Evolutionary conservation across 768 basidiomycete species (phyloP).

Genomic region (Amanita pseudoporphyria): DNA sequence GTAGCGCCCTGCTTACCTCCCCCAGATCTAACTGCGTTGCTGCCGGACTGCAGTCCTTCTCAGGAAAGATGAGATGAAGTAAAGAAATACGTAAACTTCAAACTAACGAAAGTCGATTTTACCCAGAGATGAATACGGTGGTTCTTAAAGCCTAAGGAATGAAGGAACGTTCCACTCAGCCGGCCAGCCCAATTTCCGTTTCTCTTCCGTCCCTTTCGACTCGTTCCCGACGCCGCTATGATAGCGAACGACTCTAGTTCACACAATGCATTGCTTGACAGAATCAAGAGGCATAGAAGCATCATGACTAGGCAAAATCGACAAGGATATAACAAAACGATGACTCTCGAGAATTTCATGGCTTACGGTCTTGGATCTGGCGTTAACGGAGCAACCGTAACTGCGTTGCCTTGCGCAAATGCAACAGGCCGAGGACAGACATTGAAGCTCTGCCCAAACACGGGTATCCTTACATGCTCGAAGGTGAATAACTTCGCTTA

Average conservation of each 20-base stretch:
- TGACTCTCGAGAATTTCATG: slow-evolving; percentile 18
- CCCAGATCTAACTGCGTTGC: not conserved
- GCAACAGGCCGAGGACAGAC: slow-evolving; percentile 4
- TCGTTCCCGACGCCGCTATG: not conserved
- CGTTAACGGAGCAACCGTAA: slow-evolving; percentile 12
- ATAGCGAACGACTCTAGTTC: not conserved
- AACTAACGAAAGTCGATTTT: not conserved
- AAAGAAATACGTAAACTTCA: not conserved
- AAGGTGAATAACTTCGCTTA: slow-evolving; percentile 13
- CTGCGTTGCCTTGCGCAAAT: slow-evolving; percentile 16
- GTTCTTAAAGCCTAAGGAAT: slow-evolving; percentile 1
- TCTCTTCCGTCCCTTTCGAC: not conserved
- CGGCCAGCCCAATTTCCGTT: not conserved
- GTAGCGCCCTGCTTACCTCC: not conserved
- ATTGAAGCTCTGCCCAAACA: slow-evolving; percentile 10
- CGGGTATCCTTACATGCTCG: slow-evolving; percentile 19
- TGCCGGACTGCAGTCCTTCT: not conserved
- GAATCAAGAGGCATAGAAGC: slow-evolving; percentile 6
- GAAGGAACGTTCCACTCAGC: not conserved
- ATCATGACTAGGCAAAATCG: not conserved
- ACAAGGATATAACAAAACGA: slow-evolving; percentile 5
- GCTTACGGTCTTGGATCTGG: slow-evolving; percentile 22
- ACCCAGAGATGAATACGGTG: not conserved
- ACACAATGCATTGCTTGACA: slow-evolving; percentile 1
- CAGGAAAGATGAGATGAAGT: not conserved